Base-by-base conservation (phyloP, 345 rosid species). In the Euphorbia pulcherrima region DNA sequence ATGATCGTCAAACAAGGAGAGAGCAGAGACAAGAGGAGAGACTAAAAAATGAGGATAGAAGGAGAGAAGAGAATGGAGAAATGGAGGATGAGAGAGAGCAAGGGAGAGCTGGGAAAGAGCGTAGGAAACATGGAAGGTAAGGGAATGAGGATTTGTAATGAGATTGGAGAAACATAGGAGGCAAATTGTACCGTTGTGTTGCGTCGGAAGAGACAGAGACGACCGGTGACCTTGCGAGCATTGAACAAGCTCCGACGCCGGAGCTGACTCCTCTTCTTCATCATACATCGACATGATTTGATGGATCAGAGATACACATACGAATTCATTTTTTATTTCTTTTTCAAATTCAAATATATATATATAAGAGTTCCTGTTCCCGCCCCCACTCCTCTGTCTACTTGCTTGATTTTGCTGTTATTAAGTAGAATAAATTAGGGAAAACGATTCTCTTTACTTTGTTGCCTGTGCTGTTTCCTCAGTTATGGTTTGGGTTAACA, bases 51-150 rank as follows among this genome's bases (percentile, higher is more conserved):
- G 91, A n/a, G 89, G 79, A 64, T 88, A 96, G 20, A 72, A 81
- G 24, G 89, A 75, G 79, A 85, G 80, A 59, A 88, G 64, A 6
- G 77, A 68, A 46, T 27, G 76, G 74, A 88, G 86, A 54, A 85
- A 88, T 12, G 28, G 65, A 6, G 82, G 83, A 27, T 86, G 85
- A 0, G 97, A 84, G 77, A 90, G 83, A 17, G 90, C 87, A 39
- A 67, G 52, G 6, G 88, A 85, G 80, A 93, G 96, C 85, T 88
- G 98, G 56, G 92, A 88, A 60, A 93, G 97, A 13, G 97, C 91
- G 83, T 87, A 87, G 76, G 99, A 87, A 37, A 91, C 89, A 30
- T 90, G 99, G 33, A 89, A 72, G 23, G 95, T 85, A 52, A 84
- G 89, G 2, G 87, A 69, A 50, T 71, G 74, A n/a, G 83, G 77